Percentiles rank a stretch among this genome's conserved stretches.
Conservation (phyloP, 2,329 filamentous ascomycete species). For the Oidium heveae region DNA sequence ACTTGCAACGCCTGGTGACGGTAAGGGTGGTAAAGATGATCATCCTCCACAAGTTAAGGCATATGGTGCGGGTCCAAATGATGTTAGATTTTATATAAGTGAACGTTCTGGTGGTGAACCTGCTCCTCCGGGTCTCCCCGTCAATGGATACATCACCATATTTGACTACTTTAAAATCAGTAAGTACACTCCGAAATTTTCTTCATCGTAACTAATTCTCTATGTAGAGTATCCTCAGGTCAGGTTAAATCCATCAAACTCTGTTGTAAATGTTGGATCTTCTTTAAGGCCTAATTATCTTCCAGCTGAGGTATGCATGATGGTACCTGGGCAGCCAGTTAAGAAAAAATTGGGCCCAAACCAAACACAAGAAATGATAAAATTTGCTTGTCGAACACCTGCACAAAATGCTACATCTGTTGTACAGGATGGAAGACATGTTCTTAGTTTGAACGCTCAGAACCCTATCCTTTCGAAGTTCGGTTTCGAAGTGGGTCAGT, state of each 20-base stretch:
- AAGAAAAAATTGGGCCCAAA: conserved; percentile 28
- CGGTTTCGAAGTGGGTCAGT: conserved; percentile 13
- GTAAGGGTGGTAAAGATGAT: neutral
- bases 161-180: conserved; percentile 24
- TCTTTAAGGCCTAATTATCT: conserved; percentile 29
- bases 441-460: conserved; percentile 23
- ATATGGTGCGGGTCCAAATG: conserved; percentile 2
- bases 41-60: conserved; percentile 1
- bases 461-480: conserved; percentile 3
- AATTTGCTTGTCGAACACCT: conserved; percentile 41
- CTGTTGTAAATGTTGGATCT: conserved; percentile 39
- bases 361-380: conserved; percentile 43
- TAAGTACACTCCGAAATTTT: conserved; percentile 7
- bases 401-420: conserved; percentile 40
- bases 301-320: conserved; percentile 35
- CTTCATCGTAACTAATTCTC: conserved; percentile 2
- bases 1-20: conserved; percentile 1
- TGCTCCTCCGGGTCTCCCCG: neutral
- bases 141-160: conserved; percentile 23
- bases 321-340: conserved; percentile 36
- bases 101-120: neutral
- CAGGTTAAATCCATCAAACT: conserved; percentile 17
- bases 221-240: conserved; percentile 8
- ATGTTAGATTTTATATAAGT: conserved; percentile 1
- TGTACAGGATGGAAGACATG: conserved; percentile 24